Base-by-base conservation (phyloP, 2,329 filamentous ascomycete species). In the Hymenoscyphus repandus region DNA sequence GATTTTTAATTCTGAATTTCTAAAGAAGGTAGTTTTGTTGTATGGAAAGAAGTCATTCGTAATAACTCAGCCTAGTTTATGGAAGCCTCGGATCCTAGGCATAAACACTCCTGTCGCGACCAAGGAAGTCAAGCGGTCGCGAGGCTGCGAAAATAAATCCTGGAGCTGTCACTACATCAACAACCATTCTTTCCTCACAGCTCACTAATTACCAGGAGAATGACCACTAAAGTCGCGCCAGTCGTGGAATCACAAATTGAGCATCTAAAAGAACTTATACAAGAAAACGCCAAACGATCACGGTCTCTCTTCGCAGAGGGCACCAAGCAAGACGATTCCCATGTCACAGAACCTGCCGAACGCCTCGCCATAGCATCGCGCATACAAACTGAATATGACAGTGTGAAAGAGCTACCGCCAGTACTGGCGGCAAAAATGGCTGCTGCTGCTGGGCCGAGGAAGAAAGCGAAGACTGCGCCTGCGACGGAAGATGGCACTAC, bases 351-450 rank as follows among this genome's bases (percentile, higher is more conserved):
- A 54, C 47, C 53, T 36, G 63, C 64, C 50, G 62, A 64, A 41
- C 57, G 53, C 41, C 41, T 65, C n/a, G 57, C 51, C 20, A 55
- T 64, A 38, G 58, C 59, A 31, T 56, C 64, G 53, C 55, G 64
- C 54, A 56, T 64, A 51, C 72, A 59, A 59, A 68, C 49, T 52
- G 90, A 96, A 72, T 96, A 96, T 69, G 79, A 83, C 60, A 75
- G 84, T 63, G 85, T 93, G 18, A 81, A 83, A 65, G 85, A 86
- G 55, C 77, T 96, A 2, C 91, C 91, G 5, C 80, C 85, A 18
- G 81, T 81, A 1, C 77, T 96, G 17, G 88, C 88, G 33, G 85
- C 88, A 18, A 93, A 91, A 66, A 86, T 91, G 68, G 85, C 86
- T 12, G 80, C 75, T 61, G 77, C 79, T 34, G 72, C 80, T n/a